Conservation (phyloP, 1,139 yeast species). For the Arxiozyma slooffiae region DNA sequence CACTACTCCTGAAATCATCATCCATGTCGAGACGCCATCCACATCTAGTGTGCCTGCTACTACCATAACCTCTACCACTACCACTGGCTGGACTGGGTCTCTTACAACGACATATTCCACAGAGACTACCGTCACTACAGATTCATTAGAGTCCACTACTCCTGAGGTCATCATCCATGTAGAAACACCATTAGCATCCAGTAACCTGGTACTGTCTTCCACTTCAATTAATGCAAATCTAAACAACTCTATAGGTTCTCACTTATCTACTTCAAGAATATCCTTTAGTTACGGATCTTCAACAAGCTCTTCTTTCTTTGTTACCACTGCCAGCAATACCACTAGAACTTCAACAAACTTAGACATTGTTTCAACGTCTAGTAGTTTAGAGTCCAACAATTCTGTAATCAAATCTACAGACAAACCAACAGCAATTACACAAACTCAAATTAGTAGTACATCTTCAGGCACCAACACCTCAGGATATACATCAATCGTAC, state of each 20-base stretch:
- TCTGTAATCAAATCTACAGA: neutral
- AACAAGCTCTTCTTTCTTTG: neutral
- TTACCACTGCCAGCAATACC: neutral
- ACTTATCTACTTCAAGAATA: too few relatives aligned
- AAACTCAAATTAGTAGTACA: neutral
- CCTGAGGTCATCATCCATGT: constrained; percentile 1
- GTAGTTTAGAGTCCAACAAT: neutral
- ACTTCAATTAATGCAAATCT: neutral
- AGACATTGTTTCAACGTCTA: neutral
- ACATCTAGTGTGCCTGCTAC: neutral
- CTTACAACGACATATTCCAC: constrained; percentile 8
- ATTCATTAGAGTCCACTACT: neutral
- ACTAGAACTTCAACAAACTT: neutral
- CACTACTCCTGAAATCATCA: constrained; percentile 2
- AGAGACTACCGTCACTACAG: constrained; percentile 3
- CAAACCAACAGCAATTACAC: neutral
- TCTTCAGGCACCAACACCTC: neutral
- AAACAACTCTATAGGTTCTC: neutral
- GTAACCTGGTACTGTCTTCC: neutral
- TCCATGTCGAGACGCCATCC: constrained; percentile 3
- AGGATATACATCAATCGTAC: neutral
- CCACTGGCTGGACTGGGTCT: constrained; percentile 9
- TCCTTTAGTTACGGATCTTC: neutral
- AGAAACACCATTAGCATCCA: constrained; percentile 3
- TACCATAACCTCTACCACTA: constrained; percentile 7